Percentiles rank a stretch among this genome's conserved stretches.
phyloP scores from a whole-genome alignment of 2,329 filamentous ascomycete species.

The Graphilbum fragrans region DNA sequence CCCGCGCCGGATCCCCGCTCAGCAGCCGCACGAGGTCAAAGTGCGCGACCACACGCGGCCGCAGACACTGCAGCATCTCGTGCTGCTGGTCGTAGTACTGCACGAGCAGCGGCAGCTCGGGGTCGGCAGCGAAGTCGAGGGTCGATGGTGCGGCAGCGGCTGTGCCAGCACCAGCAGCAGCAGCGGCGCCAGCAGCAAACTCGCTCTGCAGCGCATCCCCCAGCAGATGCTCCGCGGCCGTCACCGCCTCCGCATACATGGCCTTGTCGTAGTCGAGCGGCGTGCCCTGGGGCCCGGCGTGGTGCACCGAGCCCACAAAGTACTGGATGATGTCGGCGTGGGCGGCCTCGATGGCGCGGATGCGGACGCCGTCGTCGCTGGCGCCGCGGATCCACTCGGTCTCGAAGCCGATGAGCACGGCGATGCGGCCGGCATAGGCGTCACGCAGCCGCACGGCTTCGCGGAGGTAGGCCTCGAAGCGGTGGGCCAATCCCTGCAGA shows the following conservation, averaged over 20 bases:
- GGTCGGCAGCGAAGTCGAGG: slow-evolving; percentile 20
- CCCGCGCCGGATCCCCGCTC: slow-evolving; percentile 53
- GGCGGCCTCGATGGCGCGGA: slow-evolving; percentile 44
- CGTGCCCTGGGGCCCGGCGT: slow-evolving; percentile 63
- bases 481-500: slow-evolving; percentile 34
- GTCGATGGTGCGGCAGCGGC: slow-evolving; percentile 7
- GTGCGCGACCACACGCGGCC: slow-evolving; percentile 76
- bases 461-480: slow-evolving; percentile 59
- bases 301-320: slow-evolving; percentile 82
- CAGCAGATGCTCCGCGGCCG: slow-evolving; percentile 12
- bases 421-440: slow-evolving; percentile 58
- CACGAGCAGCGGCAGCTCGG: slow-evolving; percentile 63
- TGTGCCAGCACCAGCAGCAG: slow-evolving; percentile 1
- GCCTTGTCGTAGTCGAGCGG: slow-evolving; percentile 78
- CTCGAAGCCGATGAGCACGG: slow-evolving; percentile 83
- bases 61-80: slow-evolving; percentile 62
- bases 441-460: slow-evolving; percentile 64
- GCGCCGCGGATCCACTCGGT: slow-evolving; percentile 77
- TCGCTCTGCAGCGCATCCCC: no score
- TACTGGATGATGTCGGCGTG: slow-evolving; percentile 51
- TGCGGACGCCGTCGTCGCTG: slow-evolving; percentile 45
- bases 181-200: slow-evolving; percentile 6
- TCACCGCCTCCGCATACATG: slow-evolving; percentile 52
- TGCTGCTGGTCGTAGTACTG: slow-evolving; percentile 83
- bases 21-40: slow-evolving; percentile 84